phyloP scores from a whole-genome alignment of 192 early-diverging fungal species.

The Entomortierella chlamydospora region DNA sequence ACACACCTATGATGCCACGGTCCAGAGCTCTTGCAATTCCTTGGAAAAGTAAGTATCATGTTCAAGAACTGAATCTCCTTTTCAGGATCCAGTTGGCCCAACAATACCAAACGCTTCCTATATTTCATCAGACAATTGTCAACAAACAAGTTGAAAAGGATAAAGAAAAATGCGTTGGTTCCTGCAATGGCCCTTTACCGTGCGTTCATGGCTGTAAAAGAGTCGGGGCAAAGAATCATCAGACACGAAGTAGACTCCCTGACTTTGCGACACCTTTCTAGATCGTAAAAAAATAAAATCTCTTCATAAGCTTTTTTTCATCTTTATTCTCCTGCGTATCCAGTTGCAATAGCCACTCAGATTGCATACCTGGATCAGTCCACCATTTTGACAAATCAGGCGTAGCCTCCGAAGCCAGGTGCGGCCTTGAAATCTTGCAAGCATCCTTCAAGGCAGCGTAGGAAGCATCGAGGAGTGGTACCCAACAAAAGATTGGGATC shows the following conservation, averaged over 20 bases:
- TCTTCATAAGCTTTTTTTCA: no score
- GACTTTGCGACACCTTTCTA: slow-evolving; percentile 11
- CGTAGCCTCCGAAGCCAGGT: background rate
- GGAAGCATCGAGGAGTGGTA: slow-evolving; percentile 26
- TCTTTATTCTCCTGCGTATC: no score
- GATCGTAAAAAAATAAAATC: background rate
- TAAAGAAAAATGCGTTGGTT: background rate
- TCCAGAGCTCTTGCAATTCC: slow-evolving; percentile 60
- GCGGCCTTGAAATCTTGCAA: background rate
- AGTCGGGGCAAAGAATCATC: slow-evolving; percentile 63
- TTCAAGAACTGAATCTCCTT: slow-evolving; percentile 58
- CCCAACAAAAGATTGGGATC: slow-evolving; percentile 51
- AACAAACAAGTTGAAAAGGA: background rate
- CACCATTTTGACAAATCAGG: slow-evolving; percentile 14
- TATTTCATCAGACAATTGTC: background rate
- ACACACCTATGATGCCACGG: slow-evolving; percentile 64
- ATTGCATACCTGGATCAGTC: slow-evolving; percentile 33
- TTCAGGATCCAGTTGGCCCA: slow-evolving; percentile 27
- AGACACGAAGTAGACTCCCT: slow-evolving; percentile 49
- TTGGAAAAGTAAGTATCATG: slow-evolving; percentile 61
- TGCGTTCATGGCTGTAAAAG: slow-evolving; percentile 60
- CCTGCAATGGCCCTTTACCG: slow-evolving; percentile 34
- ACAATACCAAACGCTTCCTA: slow-evolving; percentile 59
- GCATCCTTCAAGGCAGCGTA: slow-evolving; percentile 26
- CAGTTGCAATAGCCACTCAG: no score